Conservation (phyloP, 306 rosid species). For the Crotalaria pallida region DNA sequence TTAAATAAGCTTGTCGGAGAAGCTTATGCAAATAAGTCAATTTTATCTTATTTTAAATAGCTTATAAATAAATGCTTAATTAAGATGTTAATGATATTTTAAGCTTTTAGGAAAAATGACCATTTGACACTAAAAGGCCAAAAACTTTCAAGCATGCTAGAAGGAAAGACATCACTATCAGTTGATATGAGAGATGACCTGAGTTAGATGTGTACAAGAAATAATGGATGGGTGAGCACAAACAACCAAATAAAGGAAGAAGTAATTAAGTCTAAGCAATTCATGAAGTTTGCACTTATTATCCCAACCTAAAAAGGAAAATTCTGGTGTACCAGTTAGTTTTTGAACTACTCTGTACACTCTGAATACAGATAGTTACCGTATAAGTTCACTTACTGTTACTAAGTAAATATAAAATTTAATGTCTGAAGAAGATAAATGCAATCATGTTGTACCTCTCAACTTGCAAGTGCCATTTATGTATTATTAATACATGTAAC, state of each 20-base stretch:
- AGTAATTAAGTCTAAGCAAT: not conserved
- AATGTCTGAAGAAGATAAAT: not conserved
- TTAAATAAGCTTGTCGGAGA: no score
- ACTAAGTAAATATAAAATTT: not conserved
- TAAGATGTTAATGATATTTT: no score
- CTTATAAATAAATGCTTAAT: no score
- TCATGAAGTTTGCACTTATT: no score
- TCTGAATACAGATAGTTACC: not conserved
- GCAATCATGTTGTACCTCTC: not conserved
- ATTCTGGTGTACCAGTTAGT: not conserved
- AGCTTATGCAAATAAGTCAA: no score
- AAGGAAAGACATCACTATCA: not conserved
- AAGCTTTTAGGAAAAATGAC: no score
- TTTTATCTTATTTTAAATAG: no score
- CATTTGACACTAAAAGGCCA: no score
- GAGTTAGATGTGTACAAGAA: not conserved
- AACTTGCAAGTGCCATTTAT: constrained; percentile 13
- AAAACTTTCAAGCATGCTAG: no score
- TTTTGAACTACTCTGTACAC: not conserved
- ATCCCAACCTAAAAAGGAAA: not conserved
- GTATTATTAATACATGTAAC: constrained; percentile 12
- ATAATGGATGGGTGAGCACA: not conserved
- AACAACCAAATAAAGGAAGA: not conserved
- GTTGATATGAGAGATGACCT: not conserved
- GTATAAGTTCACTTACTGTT: not conserved